These are phyloP conservation scores for Mrakiaceae sp. DNA, from an alignment of 1,284 basidiomycete genomes.

Conservation along the genomic window DNA sequence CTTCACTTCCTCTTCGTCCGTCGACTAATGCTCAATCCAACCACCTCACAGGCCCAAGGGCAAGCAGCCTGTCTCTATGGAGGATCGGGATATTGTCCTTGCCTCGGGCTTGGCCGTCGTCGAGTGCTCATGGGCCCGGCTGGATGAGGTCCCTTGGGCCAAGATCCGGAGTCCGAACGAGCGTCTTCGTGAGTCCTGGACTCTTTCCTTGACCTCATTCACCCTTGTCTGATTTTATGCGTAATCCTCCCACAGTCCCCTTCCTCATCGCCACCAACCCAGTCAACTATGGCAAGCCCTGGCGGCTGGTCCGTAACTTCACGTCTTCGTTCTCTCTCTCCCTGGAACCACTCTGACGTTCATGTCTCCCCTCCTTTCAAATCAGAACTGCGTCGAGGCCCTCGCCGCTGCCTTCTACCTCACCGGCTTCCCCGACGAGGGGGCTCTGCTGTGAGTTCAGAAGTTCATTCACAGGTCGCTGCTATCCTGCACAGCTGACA, in stretches of 20 bases:
- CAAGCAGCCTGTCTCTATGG: slow-evolving; percentile 64
- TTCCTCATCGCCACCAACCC: slow-evolving; percentile 88
- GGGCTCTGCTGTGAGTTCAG: slow-evolving; percentile 48
- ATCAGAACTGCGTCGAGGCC: slow-evolving; percentile 73
- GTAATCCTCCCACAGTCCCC: slow-evolving; percentile 49
- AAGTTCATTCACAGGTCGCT: background rate
- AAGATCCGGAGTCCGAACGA: slow-evolving; percentile 92
- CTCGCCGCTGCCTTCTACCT: slow-evolving; percentile 87
- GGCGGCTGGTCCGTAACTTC: slow-evolving; percentile 44
- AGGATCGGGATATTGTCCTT: slow-evolving; percentile 69
- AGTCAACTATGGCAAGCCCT: slow-evolving; percentile 90
- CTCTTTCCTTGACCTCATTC: background rate
- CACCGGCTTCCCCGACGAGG: slow-evolving; percentile 68
- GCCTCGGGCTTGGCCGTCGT: slow-evolving; percentile 81
- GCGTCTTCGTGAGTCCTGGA: slow-evolving; percentile 55
- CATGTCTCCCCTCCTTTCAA: background rate
- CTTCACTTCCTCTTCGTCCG: background rate
- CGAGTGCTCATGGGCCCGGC: slow-evolving; percentile 91
- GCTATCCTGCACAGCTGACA: background rate
- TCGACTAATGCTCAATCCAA: background rate
- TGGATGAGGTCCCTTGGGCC: slow-evolving; percentile 86
- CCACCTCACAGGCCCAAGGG: slow-evolving; percentile 66
- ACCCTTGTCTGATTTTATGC: background rate
- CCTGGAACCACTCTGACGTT: background rate
- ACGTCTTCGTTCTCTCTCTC: background rate